These are phyloP conservation scores for Pythium aphanidermatum DNA, from an alignment of 352 stramenopile genomes.

Conservation along the genomic window DNA sequence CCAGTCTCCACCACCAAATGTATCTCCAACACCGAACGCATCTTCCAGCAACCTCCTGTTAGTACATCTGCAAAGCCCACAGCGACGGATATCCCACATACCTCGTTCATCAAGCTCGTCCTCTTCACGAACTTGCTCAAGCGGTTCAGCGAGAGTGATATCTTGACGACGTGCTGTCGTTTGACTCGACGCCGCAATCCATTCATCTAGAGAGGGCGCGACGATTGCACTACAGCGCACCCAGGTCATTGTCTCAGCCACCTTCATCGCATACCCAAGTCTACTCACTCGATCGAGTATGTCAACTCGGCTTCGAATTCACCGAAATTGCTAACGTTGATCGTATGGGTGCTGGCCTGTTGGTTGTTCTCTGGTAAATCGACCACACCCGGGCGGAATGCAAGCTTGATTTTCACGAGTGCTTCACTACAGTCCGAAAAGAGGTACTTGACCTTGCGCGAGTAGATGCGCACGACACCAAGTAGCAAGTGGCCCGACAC, in stretches of 20 bases:
- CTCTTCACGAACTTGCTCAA: constrained; percentile 43
- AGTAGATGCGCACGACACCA: constrained; percentile 98
- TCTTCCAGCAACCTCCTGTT: too few species aligned
- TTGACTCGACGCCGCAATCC: constrained; percentile 71
- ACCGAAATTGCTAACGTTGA: constrained; percentile 84
- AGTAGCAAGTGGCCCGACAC: constrained; percentile 97
- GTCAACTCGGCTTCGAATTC: constrained; percentile 83
- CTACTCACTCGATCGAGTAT: constrained; percentile 83
- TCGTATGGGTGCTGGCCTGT: constrained; percentile 60
- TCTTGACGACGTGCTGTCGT: constrained; percentile 73
- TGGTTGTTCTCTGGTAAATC: constrained; percentile 63
- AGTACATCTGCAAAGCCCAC: too few species aligned
- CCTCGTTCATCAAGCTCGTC: constrained; percentile 46
- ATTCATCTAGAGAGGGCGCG: constrained; percentile 71
- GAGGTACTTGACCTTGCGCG: constrained; percentile 96
- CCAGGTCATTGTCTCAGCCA: constrained; percentile 1
- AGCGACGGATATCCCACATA: too few species aligned
- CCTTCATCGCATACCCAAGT: constrained; percentile 3
- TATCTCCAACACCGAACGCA: constrained; percentile 64
- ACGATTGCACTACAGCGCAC: constrained; percentile 40
- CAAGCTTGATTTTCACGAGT: constrained; percentile 99
- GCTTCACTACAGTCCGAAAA: constrained; percentile 98
- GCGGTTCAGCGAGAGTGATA: constrained; percentile 75
- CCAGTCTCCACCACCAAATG: constrained; percentile 72
- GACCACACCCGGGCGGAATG: constrained; percentile 84